Evolutionary conservation across 78 protist species (phyloP).

Genomic region (Dictyostelium citrinum): DNA sequence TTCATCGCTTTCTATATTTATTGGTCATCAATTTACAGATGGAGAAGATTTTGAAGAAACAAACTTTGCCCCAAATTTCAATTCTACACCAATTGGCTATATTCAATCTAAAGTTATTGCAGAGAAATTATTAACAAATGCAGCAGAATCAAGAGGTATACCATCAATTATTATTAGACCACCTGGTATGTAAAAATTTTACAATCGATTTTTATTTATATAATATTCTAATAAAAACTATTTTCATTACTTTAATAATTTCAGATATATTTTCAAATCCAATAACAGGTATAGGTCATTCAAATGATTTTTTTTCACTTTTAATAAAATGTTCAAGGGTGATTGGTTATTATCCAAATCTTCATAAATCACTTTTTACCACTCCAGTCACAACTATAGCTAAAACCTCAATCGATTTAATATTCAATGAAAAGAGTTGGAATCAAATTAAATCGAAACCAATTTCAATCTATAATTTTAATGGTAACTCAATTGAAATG

Average conservation of each 20-base stretch:
- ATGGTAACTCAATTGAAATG: background rate
- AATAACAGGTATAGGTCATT: background rate
- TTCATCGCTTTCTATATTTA: slow-evolving; percentile 23
- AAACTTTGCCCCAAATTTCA: background rate
- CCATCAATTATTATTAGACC: background rate
- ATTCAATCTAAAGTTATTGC: slow-evolving; percentile 36
- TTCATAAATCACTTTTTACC: background rate
- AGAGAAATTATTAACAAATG: background rate
- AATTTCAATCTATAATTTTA: background rate
- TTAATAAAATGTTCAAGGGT: background rate
- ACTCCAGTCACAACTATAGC: background rate
- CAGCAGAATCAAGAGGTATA: background rate
- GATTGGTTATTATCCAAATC: background rate
- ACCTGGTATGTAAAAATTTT: background rate
- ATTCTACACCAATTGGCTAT: background rate
- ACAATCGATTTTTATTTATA: too few species aligned
- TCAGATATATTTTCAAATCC: background rate
- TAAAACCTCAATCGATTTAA: background rate
- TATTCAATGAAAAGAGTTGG: background rate
- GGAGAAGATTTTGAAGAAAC: background rate
- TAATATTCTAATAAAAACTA: too few species aligned
- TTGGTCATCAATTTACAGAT: background rate
- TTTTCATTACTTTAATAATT: too few species aligned
- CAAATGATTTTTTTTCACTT: background rate
- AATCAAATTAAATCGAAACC: background rate